Evolutionary conservation across 108 stramenopile species (phyloP), one percentile per base, ranked within the genome.

Genomic region (Discostella stelligeroides): DNA sequence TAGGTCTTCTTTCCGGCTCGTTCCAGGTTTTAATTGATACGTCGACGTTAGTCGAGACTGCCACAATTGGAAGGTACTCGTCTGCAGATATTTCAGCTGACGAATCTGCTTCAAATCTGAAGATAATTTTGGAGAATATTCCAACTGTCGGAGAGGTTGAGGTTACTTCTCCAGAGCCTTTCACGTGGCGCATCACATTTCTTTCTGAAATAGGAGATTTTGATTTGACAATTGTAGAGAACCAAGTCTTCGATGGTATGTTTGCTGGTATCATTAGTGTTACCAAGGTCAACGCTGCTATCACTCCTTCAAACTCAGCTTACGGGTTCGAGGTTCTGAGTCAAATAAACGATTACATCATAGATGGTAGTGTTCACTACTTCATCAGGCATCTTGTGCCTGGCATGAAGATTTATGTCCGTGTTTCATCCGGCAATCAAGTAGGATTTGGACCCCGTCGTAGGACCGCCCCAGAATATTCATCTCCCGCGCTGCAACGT

Each of bases 141-240:
- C 69, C 84, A 42, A 92, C 84, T 75, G 71, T 95, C 14, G 89
- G 82, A 12, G 85, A 87, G 29, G 94, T 94, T 18, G 54, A 83
- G 17, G 90, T 92, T n/a, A 59, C 53, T 15, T 58, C 56, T 24
- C 50, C 67, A 47, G 75, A 63, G 17, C 64, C 79, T 9, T 64
- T 78, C 14, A 48, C 71, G 12, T 82, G 81, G 81, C 71, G 49
- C 14, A 68, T 95, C 29, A 87, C 88, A 0, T 95, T 90, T 60
- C 48, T 82, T 12, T 80, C 83, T 54, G 85, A 88, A 23, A 59
- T 88, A 18, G 94, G 94, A 55, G 73, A 88, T 15, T 38, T 66
- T 38, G 68, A 41, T n/a, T 27, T 82, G 24, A 34, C 72, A 29
- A 15, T 75, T 11, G 68, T n/a, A 25, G 56, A 46, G 28, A 78